Base-by-base conservation (phyloP, 371 early-diverging fungal species). In the Zopfochytrium polystomum region DNA sequence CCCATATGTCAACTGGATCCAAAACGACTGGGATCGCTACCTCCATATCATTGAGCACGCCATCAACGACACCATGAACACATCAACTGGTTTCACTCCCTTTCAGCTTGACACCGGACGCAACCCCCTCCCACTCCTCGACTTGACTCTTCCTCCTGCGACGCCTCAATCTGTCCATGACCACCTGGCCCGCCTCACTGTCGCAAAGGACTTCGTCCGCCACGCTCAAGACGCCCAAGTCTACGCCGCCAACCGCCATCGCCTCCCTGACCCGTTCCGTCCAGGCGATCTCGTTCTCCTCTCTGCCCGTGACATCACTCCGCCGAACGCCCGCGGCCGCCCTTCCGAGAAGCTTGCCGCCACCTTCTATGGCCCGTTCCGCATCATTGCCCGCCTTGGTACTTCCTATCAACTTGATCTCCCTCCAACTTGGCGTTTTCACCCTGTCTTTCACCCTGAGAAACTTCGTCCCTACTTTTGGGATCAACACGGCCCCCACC, bases 51-150 rank as follows among this genome's bases (percentile, higher is more conserved):
- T 55, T 51, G 58, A 66, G 54, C 63, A 49, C 33, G 63, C 52
- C 3, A 54, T 62, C 51, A 70, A 70, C 59, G 47, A 65, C 57
- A 52, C 63, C 32, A 52, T 42, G 30, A 52, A 43, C 44, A 35
- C 56, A 4, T 27, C 63, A n/a, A 70, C 71, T 2, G 60, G 59
- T 20, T 55, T 58, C 54, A 62, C 70, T 20, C 70, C 58, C 11
- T 70, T 70, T 48, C 51, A 27, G 46, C 57, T 66, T 1, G 58
- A 55, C 32, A 34, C 20, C 23, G 57, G 67, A 9, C 67, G 43
- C 18, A 52, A 66, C 35, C 62, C 58, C 5, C 7, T 23, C 22
- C 52, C 57, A 3, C 5, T 44, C 42, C 49, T 58, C n/a, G 47
- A 64, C 54, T 30, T 64, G 15, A 25, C 30, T 2, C 43, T 64